These are phyloP conservation scores for Claviceps fusiformis DNA, from an alignment of 2,329 filamentous ascomycete species.

Conservation along the genomic window DNA sequence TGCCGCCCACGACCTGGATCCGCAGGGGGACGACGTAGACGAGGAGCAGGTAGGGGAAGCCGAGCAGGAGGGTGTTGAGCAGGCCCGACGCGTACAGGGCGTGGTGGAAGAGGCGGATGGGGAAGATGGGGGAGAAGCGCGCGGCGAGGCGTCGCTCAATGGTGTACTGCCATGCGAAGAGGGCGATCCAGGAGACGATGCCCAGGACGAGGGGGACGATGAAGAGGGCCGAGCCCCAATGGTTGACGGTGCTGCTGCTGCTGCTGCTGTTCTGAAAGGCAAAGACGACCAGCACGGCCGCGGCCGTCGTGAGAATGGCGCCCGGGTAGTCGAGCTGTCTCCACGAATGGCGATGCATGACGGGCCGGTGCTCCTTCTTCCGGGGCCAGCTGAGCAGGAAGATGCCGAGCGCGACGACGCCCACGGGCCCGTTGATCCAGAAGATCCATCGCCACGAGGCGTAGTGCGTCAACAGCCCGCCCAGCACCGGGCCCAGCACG, in stretches of 20 bases:
- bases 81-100: conserved; percentile 28
- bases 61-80: conserved; percentile 32
- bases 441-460: conserved; percentile 41
- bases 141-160: conserved; percentile 14
- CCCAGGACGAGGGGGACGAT: conserved; percentile 18
- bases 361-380: conserved; percentile 23
- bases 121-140: conserved; percentile 27
- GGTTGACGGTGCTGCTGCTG: conserved; percentile 8
- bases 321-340: conserved; percentile 39
- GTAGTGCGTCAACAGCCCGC: conserved; percentile 36
- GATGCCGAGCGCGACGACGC: conserved; percentile 29
- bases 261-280: conserved; percentile 37
- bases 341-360: conserved; percentile 27
- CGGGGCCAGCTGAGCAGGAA: conserved; percentile 38
- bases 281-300: conserved; percentile 42
- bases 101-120: conserved; percentile 33
- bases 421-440: conserved; percentile 45
- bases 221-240: conserved; percentile 29
- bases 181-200: conserved; percentile 14
- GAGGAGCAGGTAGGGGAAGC: conserved; percentile 35
- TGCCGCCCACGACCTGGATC: conserved; percentile 35
- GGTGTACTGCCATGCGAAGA: conserved; percentile 17
- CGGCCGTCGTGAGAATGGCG: conserved; percentile 37
- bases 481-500: conserved; percentile 37
- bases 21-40: conserved; percentile 36